These are phyloP conservation scores for Marasmius fiardii DNA, from an alignment of 1,284 basidiomycete genomes.

Conservation along the genomic window DNA sequence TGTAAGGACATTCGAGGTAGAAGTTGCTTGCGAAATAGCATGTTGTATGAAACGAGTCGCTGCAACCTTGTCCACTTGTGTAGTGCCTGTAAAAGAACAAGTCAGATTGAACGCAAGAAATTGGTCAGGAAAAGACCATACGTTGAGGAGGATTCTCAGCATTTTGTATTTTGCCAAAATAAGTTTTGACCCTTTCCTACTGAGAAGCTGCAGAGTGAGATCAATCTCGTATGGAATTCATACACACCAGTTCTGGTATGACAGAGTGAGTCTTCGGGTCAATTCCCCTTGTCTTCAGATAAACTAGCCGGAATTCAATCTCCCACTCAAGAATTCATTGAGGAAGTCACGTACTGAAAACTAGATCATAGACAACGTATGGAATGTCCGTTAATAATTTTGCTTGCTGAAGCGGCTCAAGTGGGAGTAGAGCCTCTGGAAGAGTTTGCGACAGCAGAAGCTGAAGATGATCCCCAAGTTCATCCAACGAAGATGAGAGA, in stretches of 20 bases:
- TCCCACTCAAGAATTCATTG: constrained; percentile 6
- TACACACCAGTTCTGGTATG: constrained; percentile 63
- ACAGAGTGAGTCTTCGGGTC: constrained; percentile 78
- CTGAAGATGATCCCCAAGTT: constrained; percentile 61
- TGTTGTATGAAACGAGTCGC: constrained; percentile 79
- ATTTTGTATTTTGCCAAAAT: constrained; percentile 76
- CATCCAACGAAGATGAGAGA: constrained; percentile 56
- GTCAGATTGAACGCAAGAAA: constrained; percentile 13
- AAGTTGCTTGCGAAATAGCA: constrained; percentile 63
- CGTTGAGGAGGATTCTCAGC: constrained; percentile 67
- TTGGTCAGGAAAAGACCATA: constrained; percentile 27
- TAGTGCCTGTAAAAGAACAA: constrained; percentile 30
- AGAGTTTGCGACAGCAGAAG: constrained; percentile 63
- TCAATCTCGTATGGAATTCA: constrained; percentile 1
- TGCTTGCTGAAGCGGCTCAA: constrained; percentile 76
- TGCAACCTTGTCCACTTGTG: constrained; percentile 68
- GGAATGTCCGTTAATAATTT: constrained; percentile 72
- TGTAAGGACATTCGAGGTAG: constrained; percentile 4
- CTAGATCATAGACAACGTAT: constrained; percentile 77
- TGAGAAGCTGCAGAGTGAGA: background rate
- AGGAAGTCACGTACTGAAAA: constrained; percentile 60
- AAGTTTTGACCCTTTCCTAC: constrained; percentile 70
- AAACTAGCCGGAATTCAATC: constrained; percentile 43
- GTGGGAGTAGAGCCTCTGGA: constrained; percentile 56
- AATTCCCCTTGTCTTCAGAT: constrained; percentile 72